phyloP scores from a whole-genome alignment of 2,329 filamentous ascomycete genomes.

The Colletotrichum lentis region DNA sequence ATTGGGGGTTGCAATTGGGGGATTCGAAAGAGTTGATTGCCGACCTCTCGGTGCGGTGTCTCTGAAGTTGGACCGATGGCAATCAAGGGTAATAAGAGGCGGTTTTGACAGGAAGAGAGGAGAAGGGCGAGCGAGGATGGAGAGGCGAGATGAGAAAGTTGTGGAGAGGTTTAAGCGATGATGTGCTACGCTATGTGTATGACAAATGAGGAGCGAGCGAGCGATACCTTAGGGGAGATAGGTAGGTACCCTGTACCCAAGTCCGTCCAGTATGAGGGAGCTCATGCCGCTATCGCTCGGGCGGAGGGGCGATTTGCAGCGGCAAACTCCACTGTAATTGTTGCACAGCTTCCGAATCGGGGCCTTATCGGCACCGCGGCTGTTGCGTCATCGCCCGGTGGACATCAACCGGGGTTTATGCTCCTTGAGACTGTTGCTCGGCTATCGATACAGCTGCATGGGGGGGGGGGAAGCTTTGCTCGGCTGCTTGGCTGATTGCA shows the following conservation, averaged over 20 bases:
- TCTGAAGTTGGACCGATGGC: neutral
- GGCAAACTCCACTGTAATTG: conserved; percentile 1
- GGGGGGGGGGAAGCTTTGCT: neutral
- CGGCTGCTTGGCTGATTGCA: conserved; percentile 29
- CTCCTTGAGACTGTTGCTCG: conserved; percentile 11
- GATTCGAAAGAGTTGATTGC: no score
- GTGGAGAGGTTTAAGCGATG: conserved; percentile 9
- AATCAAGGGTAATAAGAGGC: neutral
- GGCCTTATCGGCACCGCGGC: conserved; percentile 4
- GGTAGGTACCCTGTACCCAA: no score
- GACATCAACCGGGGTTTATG: conserved; percentile 21
- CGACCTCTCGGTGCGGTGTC: neutral
- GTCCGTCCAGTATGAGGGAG: neutral
- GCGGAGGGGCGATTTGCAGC: neutral
- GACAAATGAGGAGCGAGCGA: conserved; percentile 25
- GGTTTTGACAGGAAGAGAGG: neutral
- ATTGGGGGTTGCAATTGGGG: neutral
- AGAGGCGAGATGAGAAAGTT: conserved; percentile 5
- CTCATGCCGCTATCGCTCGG: conserved; percentile 29
- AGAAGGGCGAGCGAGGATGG: neutral
- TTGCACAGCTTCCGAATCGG: conserved; percentile 27
- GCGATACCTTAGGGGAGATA: no score
- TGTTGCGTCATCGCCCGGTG: conserved; percentile 1
- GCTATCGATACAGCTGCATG: conserved; percentile 17
- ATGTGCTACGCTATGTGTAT: conserved; percentile 22